Base-by-base conservation (phyloP, 768 basidiomycete species). In the Neoboletus subvelutipes region DNA sequence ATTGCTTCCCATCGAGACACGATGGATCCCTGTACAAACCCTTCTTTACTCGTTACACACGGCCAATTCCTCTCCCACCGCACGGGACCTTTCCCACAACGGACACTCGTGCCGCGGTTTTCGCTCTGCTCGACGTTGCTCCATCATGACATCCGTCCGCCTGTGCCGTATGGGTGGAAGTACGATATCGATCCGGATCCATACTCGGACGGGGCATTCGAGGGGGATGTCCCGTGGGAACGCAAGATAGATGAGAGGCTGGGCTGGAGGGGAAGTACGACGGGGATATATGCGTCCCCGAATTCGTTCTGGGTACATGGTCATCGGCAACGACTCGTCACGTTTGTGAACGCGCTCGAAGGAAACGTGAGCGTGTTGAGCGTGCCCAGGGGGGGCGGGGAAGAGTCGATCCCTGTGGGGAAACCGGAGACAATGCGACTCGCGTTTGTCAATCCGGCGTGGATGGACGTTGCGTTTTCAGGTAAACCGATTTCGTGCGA, bases 191-290 rank as follows among this genome's bases (percentile, higher is more conserved):
- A 75, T 8, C 78, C 77, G 5, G 64, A 65, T 10, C 36, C 4
- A 4, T 4, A 29, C 17, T 10, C 13, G 5, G 39, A 50, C 4
- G 73, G 73, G 4, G 67, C 67, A n/a, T n/a, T n/a, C n/a, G n/a
- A n/a, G n/a, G n/a, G n/a, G n/a, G n/a, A n/a, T n/a, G 80, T 85
- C 9, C 77, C 76, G 0, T 93, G 86, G 82, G 80, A 84, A 15
- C 76, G 80, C 33, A 91, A 87, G 73, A 28, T 72, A 1, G 80
- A 87, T 65, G 82, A 86, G 57, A 73, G 81, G n/a, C n/a, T n/a
- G n/a, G n/a, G n/a, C 4, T 92, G 90, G 90, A 77, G 90, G 40
- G 90, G 90, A 4, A 81, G 82, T 41, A 88, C 83, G 45, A 90
- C 90, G 0, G n/a, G n/a, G n/a, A n/a, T n/a, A n/a, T n/a, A n/a